phyloP scores from a whole-genome alignment of 495 filamentous ascomycete species.

The Schizothecium vesticola region DNA sequence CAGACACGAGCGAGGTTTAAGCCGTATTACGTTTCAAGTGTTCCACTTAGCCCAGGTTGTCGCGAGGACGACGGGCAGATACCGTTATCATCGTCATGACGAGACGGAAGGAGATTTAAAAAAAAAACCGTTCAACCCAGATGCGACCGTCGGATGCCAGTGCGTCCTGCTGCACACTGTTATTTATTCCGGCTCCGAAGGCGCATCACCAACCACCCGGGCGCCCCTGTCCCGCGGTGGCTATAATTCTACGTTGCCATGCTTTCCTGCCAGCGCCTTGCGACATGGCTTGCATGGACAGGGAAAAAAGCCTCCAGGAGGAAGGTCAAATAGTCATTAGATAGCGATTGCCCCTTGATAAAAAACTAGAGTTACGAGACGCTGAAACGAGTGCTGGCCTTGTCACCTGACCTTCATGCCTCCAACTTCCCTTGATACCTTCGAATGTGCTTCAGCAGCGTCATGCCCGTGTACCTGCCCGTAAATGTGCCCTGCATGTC shows the following conservation, averaged over 20 bases:
- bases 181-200: background rate
- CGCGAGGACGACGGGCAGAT: background rate
- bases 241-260: background rate
- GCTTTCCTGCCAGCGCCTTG: too few relatives aligned
- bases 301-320: too few relatives aligned
- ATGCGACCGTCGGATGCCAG: too few relatives aligned
- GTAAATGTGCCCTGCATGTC: slow-evolving; percentile 11
- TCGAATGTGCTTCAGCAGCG: slow-evolving; percentile 1
- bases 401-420: too few relatives aligned
- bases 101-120: background rate
- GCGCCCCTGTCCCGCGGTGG: background rate
- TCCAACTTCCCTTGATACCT: too few relatives aligned
- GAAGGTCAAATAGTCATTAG: too few relatives aligned
- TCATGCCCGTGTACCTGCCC: slow-evolving; percentile 11
- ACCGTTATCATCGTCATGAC: background rate
- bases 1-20: background rate
- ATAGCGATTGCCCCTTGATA: too few relatives aligned
- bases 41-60: background rate
- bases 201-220: background rate
- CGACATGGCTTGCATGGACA: background rate
- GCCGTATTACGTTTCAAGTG: background rate
- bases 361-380: too few relatives aligned
- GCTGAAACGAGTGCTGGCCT: too few relatives aligned
- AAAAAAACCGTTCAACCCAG: too few relatives aligned
- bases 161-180: too few relatives aligned